Conservation (phyloP, 257 asterid species). For the Fraxinus pennsylvanica region DNA sequence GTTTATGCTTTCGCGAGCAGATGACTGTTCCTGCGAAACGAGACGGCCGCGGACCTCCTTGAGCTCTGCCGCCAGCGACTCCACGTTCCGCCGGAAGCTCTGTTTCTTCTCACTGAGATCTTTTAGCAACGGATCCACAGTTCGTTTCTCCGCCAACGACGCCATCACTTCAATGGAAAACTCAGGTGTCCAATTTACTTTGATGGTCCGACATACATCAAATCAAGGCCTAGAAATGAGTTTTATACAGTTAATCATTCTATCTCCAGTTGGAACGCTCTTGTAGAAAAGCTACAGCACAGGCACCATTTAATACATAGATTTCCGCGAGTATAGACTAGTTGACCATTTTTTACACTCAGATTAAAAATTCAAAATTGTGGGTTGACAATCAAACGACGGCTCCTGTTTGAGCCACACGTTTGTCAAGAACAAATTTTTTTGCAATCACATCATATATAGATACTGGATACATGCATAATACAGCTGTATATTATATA, state of each 20-base stretch:
- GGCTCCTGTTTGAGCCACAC: conserved; percentile 25
- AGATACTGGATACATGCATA: background rate
- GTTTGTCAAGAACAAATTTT: background rate
- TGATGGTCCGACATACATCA: background rate
- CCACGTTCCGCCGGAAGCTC: conserved; percentile 84
- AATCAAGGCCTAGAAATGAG: background rate
- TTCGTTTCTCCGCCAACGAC: conserved; percentile 42
- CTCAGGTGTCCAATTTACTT: background rate
- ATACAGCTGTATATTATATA: conserved; percentile 10
- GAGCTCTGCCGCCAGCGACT: conserved; percentile 80
- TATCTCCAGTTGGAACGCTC: conserved; percentile 17
- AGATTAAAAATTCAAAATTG: background rate
- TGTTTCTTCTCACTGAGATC: conserved; percentile 86
- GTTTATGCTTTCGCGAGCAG: conserved; percentile 52
- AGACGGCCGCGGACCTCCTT: conserved; percentile 77
- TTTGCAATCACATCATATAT: background rate
- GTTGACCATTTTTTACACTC: background rate
- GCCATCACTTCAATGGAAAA: conserved; percentile 17
- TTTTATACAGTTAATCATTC: background rate
- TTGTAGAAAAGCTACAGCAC: conserved; percentile 36
- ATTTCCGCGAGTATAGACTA: background rate
- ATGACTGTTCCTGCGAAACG: conserved; percentile 57
- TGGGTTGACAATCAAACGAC: background rate
- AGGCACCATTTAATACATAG: conserved; percentile 38
- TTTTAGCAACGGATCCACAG: conserved; percentile 76